A percentile compares a stretch with the other conserved stretches of the same genome.
These are phyloP conservation scores for Malassezia psittaci DNA, from an alignment of 1,284 basidiomycete species.

Conservation along the genomic window DNA sequence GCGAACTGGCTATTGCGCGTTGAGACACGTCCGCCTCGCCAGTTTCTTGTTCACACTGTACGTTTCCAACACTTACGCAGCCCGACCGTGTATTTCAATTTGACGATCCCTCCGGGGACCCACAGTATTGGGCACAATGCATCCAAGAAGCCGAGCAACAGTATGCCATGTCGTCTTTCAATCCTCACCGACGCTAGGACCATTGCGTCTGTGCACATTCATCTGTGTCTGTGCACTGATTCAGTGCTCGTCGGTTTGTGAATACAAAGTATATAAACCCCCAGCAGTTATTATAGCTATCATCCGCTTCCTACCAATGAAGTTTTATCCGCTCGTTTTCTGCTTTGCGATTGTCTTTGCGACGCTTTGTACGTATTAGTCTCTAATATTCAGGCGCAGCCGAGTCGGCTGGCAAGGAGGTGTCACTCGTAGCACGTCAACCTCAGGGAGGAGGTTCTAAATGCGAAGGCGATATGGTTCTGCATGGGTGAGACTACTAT, in stretches of 20 bases:
- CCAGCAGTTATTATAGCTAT: no score
- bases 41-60: slow-evolving; percentile 8
- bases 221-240: neutral
- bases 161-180: slow-evolving; percentile 1
- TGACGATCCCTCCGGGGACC: slow-evolving; percentile 35
- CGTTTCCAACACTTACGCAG: neutral
- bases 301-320: neutral
- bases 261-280: no score
- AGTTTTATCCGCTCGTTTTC: neutral
- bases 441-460: neutral
- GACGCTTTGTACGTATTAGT: neutral
- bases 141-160: slow-evolving; percentile 23
- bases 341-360: neutral
- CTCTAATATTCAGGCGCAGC: neutral
- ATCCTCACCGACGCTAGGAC: neutral
- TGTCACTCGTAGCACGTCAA: neutral
- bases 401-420: neutral
- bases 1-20: slow-evolving; percentile 8
- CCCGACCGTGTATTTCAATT: slow-evolving; percentile 25
- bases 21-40: slow-evolving; percentile 2
- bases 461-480: neutral
- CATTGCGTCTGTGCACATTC: no score
- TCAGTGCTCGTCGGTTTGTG: no score
- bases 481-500: slow-evolving; percentile 1
- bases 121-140: slow-evolving; percentile 23